phyloP scores from a whole-genome alignment of 1,139 yeast genomes.

The Sugiyamaella grinbergsii region DNA sequence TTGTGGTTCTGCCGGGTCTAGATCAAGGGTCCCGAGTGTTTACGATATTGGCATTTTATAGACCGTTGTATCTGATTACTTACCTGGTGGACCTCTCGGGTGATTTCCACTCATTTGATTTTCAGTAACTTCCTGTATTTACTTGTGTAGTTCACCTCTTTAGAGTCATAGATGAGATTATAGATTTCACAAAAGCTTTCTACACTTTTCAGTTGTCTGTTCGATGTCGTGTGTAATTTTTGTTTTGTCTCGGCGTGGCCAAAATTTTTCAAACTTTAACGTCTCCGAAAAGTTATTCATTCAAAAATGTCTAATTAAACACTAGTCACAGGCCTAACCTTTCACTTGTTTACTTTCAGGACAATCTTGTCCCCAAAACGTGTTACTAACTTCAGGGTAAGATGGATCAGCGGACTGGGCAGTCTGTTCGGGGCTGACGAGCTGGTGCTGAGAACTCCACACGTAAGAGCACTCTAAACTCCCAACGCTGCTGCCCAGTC shows the following conservation, averaged over 20 bases:
- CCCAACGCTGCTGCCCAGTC: too few relatives aligned
- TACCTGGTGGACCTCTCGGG: neutral
- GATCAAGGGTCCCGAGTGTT: too few relatives aligned
- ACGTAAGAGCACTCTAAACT: too few relatives aligned
- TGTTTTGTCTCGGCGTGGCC: too few relatives aligned
- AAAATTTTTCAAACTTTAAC: too few relatives aligned
- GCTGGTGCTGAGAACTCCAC: too few relatives aligned
- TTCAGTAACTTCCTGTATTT: neutral
- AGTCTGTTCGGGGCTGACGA: too few relatives aligned
- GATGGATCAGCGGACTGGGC: too few relatives aligned
- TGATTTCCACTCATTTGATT: neutral
- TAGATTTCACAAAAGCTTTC: neutral
- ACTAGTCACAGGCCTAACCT: neutral
- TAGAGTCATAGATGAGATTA: neutral
- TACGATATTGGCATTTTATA: too few relatives aligned
- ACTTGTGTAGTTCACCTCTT: neutral
- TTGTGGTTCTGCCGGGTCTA: neutral
- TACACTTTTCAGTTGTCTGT: too few relatives aligned
- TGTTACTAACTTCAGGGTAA: neutral
- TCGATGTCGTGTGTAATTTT: too few relatives aligned
- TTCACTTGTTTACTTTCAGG: constrained; percentile 1
- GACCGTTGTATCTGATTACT: neutral
- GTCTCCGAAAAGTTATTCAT: neutral
- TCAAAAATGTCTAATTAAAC: neutral
- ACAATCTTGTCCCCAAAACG: neutral